phyloP scores from a whole-genome alignment of 2,329 filamentous ascomycete species.

The Penicillium sp. region DNA sequence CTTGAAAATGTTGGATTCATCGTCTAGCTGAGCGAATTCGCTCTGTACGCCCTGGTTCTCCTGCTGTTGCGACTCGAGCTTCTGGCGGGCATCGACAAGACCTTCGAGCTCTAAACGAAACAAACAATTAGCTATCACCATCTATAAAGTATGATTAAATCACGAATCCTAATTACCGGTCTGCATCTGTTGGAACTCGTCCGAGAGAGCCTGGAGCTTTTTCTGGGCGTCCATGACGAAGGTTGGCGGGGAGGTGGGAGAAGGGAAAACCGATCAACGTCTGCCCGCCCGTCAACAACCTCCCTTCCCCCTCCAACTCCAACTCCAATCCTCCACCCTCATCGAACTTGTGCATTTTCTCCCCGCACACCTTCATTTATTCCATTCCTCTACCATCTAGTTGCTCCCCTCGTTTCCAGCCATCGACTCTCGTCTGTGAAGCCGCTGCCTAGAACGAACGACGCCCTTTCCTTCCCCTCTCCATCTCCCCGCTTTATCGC shows the following conservation, averaged over 20 bases:
- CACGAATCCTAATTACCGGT: conserved; percentile 57
- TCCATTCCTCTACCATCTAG: conserved; percentile 1
- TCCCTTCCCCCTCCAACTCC: conserved; percentile 22
- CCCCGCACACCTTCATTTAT: conserved; percentile 1
- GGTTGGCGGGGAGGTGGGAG: conserved; percentile 27
- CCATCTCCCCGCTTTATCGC: conserved; percentile 22
- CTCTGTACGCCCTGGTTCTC: conserved; percentile 88
- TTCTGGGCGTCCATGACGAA: conserved; percentile 62
- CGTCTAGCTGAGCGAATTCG: conserved; percentile 79
- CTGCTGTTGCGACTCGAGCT: conserved; percentile 86
- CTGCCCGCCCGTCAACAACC: conserved; percentile 28
- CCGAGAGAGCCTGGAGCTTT: conserved; percentile 76
- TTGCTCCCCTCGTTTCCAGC: background rate
- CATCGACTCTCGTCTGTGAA: conserved; percentile 2
- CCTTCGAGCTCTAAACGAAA: conserved; percentile 72
- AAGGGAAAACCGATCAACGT: conserved; percentile 27
- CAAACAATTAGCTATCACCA: conserved; percentile 11
- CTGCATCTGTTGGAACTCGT: conserved; percentile 85
- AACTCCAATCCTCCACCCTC: conserved; percentile 10
- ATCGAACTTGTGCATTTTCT: conserved; percentile 4
- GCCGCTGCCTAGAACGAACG: conserved; percentile 13
- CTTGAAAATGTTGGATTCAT: conserved; percentile 92
- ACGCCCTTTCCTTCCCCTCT: conserved; percentile 15
- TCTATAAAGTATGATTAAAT: background rate
- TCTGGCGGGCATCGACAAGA: conserved; percentile 77